These are phyloP conservation scores for Cystobasidium ongulense DNA, from an alignment of 768 basidiomycete species.

Conservation along the genomic window DNA sequence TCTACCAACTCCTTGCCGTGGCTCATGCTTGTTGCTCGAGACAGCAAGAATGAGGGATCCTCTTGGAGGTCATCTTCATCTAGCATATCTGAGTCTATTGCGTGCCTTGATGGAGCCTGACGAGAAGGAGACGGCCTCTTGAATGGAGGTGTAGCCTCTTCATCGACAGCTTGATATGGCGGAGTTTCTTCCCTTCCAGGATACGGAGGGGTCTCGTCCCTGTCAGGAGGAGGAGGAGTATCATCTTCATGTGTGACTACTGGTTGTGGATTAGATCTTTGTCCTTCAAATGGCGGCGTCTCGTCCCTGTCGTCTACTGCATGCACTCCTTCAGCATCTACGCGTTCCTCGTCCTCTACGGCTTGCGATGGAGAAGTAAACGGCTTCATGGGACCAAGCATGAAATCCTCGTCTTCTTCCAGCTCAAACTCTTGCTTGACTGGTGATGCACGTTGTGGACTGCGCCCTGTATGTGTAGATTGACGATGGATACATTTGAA, in stretches of 20 bases:
- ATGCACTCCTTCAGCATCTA: not conserved
- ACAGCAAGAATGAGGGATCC: not conserved
- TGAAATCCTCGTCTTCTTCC: slow-evolving; percentile 18
- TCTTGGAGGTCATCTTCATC: slow-evolving; percentile 22
- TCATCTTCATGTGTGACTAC: not conserved
- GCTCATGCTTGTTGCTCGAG: not conserved
- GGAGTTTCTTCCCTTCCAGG: not conserved
- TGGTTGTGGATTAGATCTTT: not conserved
- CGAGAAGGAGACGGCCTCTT: not conserved
- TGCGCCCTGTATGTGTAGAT: not conserved
- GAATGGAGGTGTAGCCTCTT: not conserved
- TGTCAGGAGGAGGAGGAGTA: not conserved
- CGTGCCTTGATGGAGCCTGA: not conserved
- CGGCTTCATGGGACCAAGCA: slow-evolving; percentile 2
- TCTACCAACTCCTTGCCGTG: not conserved
- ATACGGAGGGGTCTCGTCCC: not conserved
- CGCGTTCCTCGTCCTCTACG: slow-evolving; percentile 4
- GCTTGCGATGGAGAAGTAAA: not conserved
- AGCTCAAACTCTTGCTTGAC: not conserved
- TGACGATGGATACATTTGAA: not conserved
- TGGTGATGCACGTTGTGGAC: not conserved
- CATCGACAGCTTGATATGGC: not conserved
- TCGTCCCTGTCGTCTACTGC: not conserved
- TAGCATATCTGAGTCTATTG: not conserved
- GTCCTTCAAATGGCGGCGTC: not conserved